These are phyloP conservation scores for Epichloe festucae DNA, from an alignment of 2,329 filamentous ascomycete genomes.

Conservation along the genomic window DNA sequence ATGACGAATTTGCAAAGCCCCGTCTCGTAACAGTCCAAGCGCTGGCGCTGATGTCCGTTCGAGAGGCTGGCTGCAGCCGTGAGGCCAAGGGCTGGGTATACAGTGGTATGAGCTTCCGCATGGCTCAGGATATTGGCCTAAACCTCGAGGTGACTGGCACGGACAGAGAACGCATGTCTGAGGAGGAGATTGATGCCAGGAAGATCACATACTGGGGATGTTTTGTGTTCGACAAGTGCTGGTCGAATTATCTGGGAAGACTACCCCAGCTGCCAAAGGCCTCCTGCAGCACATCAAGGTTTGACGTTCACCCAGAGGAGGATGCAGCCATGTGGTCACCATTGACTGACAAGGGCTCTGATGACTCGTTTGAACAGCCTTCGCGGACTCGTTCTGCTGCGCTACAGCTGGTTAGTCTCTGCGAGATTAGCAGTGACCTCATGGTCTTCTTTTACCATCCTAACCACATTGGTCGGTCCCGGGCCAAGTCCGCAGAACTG, in stretches of 20 bases:
- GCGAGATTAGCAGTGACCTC: conserved; percentile 87
- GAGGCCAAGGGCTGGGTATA: conserved; percentile 98
- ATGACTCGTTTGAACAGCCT: conserved; percentile 60
- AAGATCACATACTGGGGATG: conserved; percentile 95
- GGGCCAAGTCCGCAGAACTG: conserved; percentile 69
- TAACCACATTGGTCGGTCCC: conserved; percentile 44
- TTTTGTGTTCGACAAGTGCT: conserved; percentile 97
- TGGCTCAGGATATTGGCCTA: conserved; percentile 88
- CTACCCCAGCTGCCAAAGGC: conserved; percentile 73
- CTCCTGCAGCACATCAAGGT: conserved; percentile 73
- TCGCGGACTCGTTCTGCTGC: conserved; percentile 72
- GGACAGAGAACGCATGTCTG: conserved; percentile 48
- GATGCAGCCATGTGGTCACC: conserved; percentile 79
- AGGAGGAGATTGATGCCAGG: conserved; percentile 78
- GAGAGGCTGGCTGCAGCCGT: conserved; percentile 85
- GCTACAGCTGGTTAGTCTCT: conserved; percentile 68
- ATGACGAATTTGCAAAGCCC: conserved; percentile 87
- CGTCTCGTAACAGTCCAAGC: conserved; percentile 85
- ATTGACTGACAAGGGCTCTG: conserved; percentile 73
- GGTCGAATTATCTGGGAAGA: conserved; percentile 92
- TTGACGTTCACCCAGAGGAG: conserved; percentile 81
- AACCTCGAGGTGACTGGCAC: conserved; percentile 69
- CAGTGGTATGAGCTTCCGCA: conserved; percentile 94
- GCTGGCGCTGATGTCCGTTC: conserved; percentile 85
- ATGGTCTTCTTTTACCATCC: conserved; percentile 81